Conservation (phyloP, 176 grass and related monocot species). For the Aegilops tauschii region DNA sequence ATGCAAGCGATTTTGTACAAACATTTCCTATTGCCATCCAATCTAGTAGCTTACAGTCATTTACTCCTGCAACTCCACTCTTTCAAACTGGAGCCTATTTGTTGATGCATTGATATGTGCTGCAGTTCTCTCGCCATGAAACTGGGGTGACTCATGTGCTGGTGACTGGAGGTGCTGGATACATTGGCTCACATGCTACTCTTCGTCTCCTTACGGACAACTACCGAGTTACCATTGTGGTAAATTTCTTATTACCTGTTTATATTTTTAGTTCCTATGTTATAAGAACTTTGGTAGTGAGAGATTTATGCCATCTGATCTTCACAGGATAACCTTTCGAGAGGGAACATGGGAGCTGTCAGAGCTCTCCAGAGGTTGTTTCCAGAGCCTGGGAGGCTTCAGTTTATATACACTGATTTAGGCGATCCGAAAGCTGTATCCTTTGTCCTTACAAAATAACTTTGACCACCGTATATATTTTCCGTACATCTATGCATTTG, state of each 20-base stretch:
- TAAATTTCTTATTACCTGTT: slow-evolving; percentile 41
- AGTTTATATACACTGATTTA: slow-evolving; percentile 97
- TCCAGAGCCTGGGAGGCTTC: slow-evolving; percentile 87
- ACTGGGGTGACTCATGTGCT: slow-evolving; percentile 89
- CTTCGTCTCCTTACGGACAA: slow-evolving; percentile 86
- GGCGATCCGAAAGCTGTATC: slow-evolving; percentile 89
- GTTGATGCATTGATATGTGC: slow-evolving; percentile 17
- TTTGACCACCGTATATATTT: neutral
- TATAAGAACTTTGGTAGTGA: neutral
- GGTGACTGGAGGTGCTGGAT: slow-evolving; percentile 97
- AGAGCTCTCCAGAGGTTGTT: slow-evolving; percentile 69
- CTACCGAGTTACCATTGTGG: slow-evolving; percentile 98
- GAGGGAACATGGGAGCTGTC: slow-evolving; percentile 93
- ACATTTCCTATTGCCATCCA: neutral
- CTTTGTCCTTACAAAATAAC: slow-evolving; percentile 37
- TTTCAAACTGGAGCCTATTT: neutral
- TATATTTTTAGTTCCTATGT: neutral
- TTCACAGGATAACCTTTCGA: slow-evolving; percentile 94
- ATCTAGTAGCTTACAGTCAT: neutral
- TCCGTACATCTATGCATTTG: neutral
- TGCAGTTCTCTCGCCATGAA: slow-evolving; percentile 93
- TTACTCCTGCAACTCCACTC: neutral
- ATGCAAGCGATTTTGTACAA: neutral
- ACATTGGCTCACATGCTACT: slow-evolving; percentile 91
- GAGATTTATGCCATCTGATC: neutral